These are phyloP conservation scores for Euptelea pleiosperma DNA, from an alignment of 164 flowering plant species.

Conservation along the genomic window DNA sequence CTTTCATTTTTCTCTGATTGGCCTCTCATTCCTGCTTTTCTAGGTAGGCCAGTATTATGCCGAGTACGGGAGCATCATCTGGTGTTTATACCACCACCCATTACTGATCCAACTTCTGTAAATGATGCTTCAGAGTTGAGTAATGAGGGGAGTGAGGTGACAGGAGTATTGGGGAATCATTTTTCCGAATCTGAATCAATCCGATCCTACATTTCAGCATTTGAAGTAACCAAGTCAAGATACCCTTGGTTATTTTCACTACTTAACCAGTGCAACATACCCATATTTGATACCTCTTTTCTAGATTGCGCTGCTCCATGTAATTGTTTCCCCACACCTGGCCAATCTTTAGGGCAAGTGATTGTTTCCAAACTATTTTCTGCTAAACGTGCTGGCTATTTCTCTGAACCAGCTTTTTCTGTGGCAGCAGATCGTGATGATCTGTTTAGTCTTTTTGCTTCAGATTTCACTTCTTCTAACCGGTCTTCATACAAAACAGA, in stretches of 20 bases:
- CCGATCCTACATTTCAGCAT: slow-evolving; percentile 43
- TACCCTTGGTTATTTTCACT: slow-evolving; percentile 88
- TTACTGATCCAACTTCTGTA: slow-evolving; percentile 23
- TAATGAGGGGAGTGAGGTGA: slow-evolving; percentile 19
- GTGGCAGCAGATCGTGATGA: slow-evolving; percentile 53
- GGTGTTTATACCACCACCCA: slow-evolving; percentile 70
- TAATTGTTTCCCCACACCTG: slow-evolving; percentile 52
- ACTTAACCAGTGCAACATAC: slow-evolving; percentile 85
- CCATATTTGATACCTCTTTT: slow-evolving; percentile 65
- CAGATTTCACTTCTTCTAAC: slow-evolving; percentile 51
- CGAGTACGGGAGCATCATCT: slow-evolving; percentile 74
- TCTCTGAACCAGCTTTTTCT: slow-evolving; percentile 56
- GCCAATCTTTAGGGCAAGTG: slow-evolving; percentile 71
- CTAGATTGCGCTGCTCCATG: slow-evolving; percentile 61
- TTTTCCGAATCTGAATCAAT: slow-evolving; percentile 33
- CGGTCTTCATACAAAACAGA: slow-evolving; percentile 54
- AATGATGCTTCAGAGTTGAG: slow-evolving; percentile 19
- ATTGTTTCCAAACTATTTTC: slow-evolving; percentile 77
- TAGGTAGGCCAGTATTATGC: slow-evolving; percentile 84
- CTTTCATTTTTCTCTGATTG: slow-evolving; percentile 78
- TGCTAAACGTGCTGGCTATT: slow-evolving; percentile 79
- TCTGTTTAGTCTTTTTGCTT: slow-evolving; percentile 65
- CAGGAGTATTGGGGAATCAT: slow-evolving; percentile 15
- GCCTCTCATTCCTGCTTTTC: slow-evolving; percentile 95
- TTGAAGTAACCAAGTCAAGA: slow-evolving; percentile 37